Evolutionary conservation across 1,284 basidiomycete genomes (phyloP).

Genomic region (Xerocomus minutiporus): DNA sequence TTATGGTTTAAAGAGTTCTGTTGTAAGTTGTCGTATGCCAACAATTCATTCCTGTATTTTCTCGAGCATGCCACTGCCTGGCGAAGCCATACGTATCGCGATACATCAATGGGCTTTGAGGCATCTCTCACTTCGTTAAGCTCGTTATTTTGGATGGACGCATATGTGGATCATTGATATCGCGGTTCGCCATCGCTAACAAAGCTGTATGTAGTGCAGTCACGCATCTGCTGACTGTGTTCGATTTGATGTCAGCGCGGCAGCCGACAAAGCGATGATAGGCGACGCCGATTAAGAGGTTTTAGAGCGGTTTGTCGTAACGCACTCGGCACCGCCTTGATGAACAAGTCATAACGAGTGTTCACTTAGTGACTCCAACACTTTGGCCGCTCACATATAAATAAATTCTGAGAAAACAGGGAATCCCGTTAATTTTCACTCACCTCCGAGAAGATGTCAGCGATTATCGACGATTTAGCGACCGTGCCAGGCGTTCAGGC

Average conservation of each 20-base stretch:
- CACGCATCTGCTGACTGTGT: neutral
- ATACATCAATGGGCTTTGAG: too few species aligned
- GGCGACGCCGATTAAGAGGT: neutral
- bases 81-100: too few species aligned
- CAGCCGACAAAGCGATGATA: too few species aligned
- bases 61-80: neutral
- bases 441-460: conserved; percentile 15
- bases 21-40: conserved; percentile 20
- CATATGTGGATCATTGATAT: too few species aligned
- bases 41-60: conserved; percentile 13
- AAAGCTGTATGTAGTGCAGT: too few species aligned
- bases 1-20: conserved; percentile 6
- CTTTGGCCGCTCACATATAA: neutral
- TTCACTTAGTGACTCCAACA: conserved; percentile 10
- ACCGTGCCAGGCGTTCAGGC: conserved; percentile 33
- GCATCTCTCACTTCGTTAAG: too few species aligned
- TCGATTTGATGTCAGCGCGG: too few species aligned
- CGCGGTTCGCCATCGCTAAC: too few species aligned
- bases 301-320: neutral
- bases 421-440: neutral
- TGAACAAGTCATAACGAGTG: conserved; percentile 6
- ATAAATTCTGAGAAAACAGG: conserved; percentile 4
- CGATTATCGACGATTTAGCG: conserved; percentile 30
- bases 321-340: conserved; percentile 15
- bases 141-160: too few species aligned